Conservation (phyloP, 176 grass and related monocot species). For the Saccharum spontaneum region DNA sequence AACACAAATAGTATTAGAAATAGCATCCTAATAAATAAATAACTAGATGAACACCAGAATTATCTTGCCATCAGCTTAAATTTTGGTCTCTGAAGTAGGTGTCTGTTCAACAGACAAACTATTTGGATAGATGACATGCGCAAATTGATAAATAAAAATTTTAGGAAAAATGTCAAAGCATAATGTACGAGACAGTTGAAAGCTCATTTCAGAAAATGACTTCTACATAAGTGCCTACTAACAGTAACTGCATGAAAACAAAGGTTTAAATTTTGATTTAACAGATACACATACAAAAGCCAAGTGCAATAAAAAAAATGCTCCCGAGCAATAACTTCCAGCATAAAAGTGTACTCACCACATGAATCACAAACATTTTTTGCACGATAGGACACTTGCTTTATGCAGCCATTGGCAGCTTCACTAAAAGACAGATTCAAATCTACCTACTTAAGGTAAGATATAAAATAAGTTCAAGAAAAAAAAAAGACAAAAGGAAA, state of each 20-base stretch:
- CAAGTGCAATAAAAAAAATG: background rate
- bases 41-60: background rate
- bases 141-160: background rate
- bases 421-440: constrained; percentile 81
- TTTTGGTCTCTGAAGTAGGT: background rate
- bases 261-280: constrained; percentile 20
- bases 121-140: background rate
- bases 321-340: background rate
- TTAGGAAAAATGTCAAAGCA: constrained; percentile 24
- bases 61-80: background rate
- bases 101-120: background rate
- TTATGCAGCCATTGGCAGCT: constrained; percentile 80
- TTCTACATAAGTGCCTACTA: background rate
- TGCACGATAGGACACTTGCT: constrained; percentile 63
- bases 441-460: constrained; percentile 57
- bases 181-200: constrained; percentile 2
- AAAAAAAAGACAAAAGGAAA: constrained; percentile 11
- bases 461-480: constrained; percentile 36
- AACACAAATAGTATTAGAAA: background rate
- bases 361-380: constrained; percentile 88
- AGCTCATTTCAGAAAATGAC: constrained; percentile 17
- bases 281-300: constrained; percentile 15
- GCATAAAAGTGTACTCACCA: constrained; percentile 51
- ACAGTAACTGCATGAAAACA: background rate
- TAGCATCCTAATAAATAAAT: background rate